phyloP scores from a whole-genome alignment of 768 basidiomycete species.

The Tulasnella sp. region DNA sequence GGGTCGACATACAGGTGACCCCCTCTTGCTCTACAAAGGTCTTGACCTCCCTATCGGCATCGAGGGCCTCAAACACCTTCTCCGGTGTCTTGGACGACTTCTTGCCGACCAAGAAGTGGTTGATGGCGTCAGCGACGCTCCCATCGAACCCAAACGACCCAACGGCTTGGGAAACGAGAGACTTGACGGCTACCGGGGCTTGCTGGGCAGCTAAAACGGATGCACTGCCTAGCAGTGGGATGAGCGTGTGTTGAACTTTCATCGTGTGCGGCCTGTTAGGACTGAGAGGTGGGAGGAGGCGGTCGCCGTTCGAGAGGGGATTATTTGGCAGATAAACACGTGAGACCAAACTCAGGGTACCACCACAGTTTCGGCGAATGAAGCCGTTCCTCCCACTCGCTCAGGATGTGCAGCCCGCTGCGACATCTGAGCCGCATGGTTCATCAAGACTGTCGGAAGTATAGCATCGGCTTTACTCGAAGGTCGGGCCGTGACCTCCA shows the following conservation, averaged over 20 bases:
- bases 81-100: conserved; percentile 29
- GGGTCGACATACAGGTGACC: conserved; percentile 49
- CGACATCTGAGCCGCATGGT: too few relatives aligned
- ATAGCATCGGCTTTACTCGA: too few relatives aligned
- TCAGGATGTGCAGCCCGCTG: too few relatives aligned
- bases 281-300: too few relatives aligned
- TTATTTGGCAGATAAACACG: too few relatives aligned
- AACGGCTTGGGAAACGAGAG: background rate
- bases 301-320: too few relatives aligned
- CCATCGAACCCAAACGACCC: conserved; percentile 5
- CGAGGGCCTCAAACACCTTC: conserved; percentile 41
- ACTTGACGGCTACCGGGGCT: background rate
- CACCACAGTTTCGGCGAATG: too few relatives aligned
- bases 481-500: too few relatives aligned
- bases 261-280: too few relatives aligned
- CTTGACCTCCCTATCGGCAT: conserved; percentile 35
- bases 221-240: background rate
- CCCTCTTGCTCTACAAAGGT: conserved; percentile 60
- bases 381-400: too few relatives aligned
- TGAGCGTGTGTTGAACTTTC: conserved; percentile 9
- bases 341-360: too few relatives aligned
- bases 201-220: background rate
- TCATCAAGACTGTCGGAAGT: too few relatives aligned
- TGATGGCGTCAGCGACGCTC: background rate
- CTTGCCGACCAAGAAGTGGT: background rate